phyloP scores from a whole-genome alignment of 2,329 filamentous ascomycete genomes.

The Laburnicola sp. region DNA sequence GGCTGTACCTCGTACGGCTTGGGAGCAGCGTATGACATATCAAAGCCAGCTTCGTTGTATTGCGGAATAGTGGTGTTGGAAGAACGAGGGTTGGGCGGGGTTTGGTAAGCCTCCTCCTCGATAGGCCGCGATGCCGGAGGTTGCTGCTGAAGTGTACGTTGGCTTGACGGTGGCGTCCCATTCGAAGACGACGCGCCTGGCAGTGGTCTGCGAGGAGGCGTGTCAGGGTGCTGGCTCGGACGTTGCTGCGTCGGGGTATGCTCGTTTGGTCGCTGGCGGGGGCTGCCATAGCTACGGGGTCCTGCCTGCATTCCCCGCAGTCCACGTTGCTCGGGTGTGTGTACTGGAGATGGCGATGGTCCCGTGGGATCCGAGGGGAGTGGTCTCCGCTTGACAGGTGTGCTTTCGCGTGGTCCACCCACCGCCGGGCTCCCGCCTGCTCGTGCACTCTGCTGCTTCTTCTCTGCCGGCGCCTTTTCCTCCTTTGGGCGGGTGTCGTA shows the following conservation, averaged over 20 bases:
- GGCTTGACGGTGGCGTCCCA: constrained; percentile 22
- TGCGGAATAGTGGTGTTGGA: constrained; percentile 26
- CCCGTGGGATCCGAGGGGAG: constrained; percentile 76
- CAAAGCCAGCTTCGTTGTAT: constrained; percentile 30
- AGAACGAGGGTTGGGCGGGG: constrained; percentile 28
- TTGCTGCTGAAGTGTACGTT: constrained; percentile 30
- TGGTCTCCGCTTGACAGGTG: constrained; percentile 78
- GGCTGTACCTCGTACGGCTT: constrained; percentile 43
- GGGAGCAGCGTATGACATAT: constrained; percentile 43
- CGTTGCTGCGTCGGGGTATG: constrained; percentile 27
- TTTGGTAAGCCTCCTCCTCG: constrained; percentile 26
- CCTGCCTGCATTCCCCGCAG: constrained; percentile 36
- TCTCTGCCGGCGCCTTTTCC: constrained; percentile 66
- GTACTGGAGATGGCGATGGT: constrained; percentile 45
- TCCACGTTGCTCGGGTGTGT: constrained; percentile 36
- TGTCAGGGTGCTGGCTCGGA: constrained; percentile 25
- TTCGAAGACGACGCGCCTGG: constrained; percentile 31
- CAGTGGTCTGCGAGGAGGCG: constrained; percentile 34
- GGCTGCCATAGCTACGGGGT: constrained; percentile 40
- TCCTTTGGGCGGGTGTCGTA: constrained; percentile 86
- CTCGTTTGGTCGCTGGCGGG: constrained; percentile 29
- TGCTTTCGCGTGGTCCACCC: constrained; percentile 57
- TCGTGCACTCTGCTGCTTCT: constrained; percentile 51
- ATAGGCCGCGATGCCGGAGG: constrained; percentile 8
- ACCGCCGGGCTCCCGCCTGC: constrained; percentile 44